A percentile compares a stretch with the other conserved stretches of the same genome.
These are phyloP conservation scores for Fabrea salina DNA, from an alignment of 169 alveolate genomes.

Conservation along the genomic window DNA sequence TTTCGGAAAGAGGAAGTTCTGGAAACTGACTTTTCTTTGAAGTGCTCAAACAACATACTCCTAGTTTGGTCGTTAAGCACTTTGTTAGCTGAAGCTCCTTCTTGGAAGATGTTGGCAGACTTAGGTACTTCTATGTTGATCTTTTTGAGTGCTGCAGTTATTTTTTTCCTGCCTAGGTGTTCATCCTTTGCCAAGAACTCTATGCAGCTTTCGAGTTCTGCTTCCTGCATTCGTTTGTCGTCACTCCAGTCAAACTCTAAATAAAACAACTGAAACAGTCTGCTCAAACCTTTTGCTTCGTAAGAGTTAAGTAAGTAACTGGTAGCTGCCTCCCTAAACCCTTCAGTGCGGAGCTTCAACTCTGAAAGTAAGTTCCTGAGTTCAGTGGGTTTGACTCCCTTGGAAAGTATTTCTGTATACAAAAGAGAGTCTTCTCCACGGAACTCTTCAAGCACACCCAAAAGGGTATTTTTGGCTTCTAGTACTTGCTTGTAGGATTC, in stretches of 20 bases:
- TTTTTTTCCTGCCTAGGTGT: neutral
- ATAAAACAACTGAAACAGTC: neutral
- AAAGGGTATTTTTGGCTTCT: too few species aligned
- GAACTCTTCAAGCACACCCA: too few species aligned
- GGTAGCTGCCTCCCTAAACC: neutral
- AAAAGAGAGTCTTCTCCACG: too few species aligned
- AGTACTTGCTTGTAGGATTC: too few species aligned
- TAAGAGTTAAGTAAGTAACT: neutral
- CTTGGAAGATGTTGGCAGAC: neutral
- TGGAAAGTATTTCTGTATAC: too few species aligned
- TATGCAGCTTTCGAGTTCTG: constrained; percentile 4
- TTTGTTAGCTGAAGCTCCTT: constrained; percentile 16
- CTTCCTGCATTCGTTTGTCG: constrained; percentile 4
- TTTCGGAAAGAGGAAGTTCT: neutral
- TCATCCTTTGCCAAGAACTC: neutral
- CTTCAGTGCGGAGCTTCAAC: neutral
- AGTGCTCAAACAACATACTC: neutral
- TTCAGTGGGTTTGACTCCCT: neutral
- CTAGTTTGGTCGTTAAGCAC: constrained; percentile 15
- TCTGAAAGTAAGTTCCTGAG: neutral
- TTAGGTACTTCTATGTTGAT: neutral
- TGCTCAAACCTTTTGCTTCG: neutral
- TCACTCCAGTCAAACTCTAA: neutral
- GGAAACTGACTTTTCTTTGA: neutral
- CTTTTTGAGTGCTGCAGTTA: neutral